Evolutionary conservation across 257 asterid genomes (phyloP).

Genomic region (Cinchona pubescens): DNA sequence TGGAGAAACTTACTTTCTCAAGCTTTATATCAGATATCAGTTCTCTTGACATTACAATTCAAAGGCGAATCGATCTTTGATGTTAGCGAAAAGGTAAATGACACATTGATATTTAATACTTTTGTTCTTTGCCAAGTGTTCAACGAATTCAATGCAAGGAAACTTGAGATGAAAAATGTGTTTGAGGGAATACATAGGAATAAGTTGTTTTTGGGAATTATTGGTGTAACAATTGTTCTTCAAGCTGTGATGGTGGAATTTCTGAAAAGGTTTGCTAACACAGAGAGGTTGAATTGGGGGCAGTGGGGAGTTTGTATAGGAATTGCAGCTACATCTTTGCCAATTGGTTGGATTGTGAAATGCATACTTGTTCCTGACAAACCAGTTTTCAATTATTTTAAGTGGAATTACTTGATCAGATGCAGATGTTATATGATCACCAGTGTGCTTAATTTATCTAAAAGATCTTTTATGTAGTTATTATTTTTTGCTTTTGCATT

Average conservation of each 20-base stretch:
- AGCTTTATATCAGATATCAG: constrained; percentile 36
- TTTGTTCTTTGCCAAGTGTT: constrained; percentile 61
- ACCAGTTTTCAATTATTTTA: constrained; percentile 22
- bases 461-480: too few species aligned
- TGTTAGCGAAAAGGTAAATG: constrained; percentile 32
- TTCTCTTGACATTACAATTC: constrained; percentile 38
- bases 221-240: constrained; percentile 43
- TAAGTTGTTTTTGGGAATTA: constrained; percentile 54
- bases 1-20: constrained; percentile 52
- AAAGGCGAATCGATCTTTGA: constrained; percentile 34
- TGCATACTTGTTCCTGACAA: constrained; percentile 39
- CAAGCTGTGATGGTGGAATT: constrained; percentile 71
- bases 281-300: constrained; percentile 55
- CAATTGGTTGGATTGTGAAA: constrained; percentile 47
- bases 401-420: constrained; percentile 8
- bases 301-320: constrained; percentile 60
- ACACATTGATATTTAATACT: constrained; percentile 53
- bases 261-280: constrained; percentile 52
- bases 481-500: too few species aligned
- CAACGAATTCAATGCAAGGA: constrained; percentile 58
- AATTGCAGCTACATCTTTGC: constrained; percentile 53
- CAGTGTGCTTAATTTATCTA: neutral
- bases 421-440: neutral
- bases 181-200: constrained; percentile 50
- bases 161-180: constrained; percentile 54